Base-by-base conservation (phyloP, 441 rosid genomes). In the Euphorbia celastroides region DNA sequence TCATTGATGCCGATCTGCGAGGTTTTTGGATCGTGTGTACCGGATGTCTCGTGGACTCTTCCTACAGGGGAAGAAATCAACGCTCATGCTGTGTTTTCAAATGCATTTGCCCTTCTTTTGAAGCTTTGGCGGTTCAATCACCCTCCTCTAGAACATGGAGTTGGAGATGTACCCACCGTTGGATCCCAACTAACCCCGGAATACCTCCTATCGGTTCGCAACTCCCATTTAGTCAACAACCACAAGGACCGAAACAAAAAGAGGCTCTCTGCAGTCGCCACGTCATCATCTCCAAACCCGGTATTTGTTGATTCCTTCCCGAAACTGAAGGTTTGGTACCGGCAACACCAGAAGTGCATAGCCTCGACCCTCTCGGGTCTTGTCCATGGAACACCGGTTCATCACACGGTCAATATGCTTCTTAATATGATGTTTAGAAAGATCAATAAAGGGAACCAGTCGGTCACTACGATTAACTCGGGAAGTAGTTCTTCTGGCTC, bases 1-100 rank as follows among this genome's bases (percentile, higher is more conserved):
- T 85, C 88, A 8, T 75, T 95, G 83, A 86, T 95, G 89, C 98
- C 97, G 59, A 85, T 95, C 67, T 95, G 99, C 77, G 99, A 95
- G 82, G 86, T 82, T 73, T 95, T 95, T 74, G 99, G 99, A 48
- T 88, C 97, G 55, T 73, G 86, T 66, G 74, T 78, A 75, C 92
- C 97, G 11, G 83, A 75, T 76, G 78, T 80, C 58, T 82, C 90
- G 12, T 92, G 94, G 96, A 73, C 91, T 71, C 86, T 86, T 70
- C 86, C 91, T 54, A 75, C 88, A 23, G 98, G 97, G 60, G 99
- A 95, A 79, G 88, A 87, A 67, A 78, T 88, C 66, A 83, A 93
- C 73, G 80, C 88, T 51, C 95, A 92, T 83, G 86, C 82, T 51
- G 96, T 95, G 69, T 95, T 95, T 81, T 86, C 92, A 73, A 88